Evolutionary conservation across 306 rosid genomes (phyloP).

Genomic region (Fagus sylvatica): DNA sequence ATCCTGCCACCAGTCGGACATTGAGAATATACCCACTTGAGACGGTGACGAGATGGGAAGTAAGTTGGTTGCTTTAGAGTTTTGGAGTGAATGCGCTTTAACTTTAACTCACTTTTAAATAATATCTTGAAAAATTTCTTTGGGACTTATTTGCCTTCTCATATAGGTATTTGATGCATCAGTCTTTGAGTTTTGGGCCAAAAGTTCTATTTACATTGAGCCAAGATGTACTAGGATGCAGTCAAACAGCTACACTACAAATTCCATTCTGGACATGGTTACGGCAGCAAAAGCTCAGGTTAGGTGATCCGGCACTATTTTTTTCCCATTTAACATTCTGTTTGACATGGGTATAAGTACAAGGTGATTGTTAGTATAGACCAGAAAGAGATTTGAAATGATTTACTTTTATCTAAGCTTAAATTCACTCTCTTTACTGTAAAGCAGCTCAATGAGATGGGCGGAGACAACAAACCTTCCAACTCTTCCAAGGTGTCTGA

Average conservation of each 20-base stretch:
- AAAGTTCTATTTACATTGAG: constrained; percentile 78
- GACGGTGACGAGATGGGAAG: constrained; percentile 87
- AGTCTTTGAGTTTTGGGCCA: constrained; percentile 90
- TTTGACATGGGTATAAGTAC: background rate
- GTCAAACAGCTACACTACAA: constrained; percentile 84
- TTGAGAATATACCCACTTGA: constrained; percentile 91
- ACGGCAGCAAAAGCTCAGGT: constrained; percentile 95
- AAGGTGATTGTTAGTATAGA: background rate
- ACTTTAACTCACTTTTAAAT: background rate
- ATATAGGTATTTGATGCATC: constrained; percentile 69
- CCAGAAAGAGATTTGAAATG: background rate
- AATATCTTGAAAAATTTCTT: too few relatives aligned
- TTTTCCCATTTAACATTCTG: too few relatives aligned
- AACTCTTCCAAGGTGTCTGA: constrained; percentile 60
- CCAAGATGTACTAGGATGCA: constrained; percentile 87
- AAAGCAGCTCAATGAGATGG: constrained; percentile 87
- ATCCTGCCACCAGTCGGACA: constrained; percentile 71
- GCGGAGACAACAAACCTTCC: constrained; percentile 64
- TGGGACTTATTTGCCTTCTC: background rate
- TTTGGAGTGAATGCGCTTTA: too few relatives aligned
- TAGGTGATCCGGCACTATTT: constrained; percentile 1
- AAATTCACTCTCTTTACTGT: background rate
- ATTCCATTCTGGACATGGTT: constrained; percentile 83
- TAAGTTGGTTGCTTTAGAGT: constrained; percentile 38
- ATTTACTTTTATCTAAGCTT: background rate